Percentiles rank a stretch among this genome's conserved stretches.
Evolutionary conservation across 2,329 filamentous ascomycete genomes (phyloP).

Genomic region (Cytospora piceicola): DNA sequence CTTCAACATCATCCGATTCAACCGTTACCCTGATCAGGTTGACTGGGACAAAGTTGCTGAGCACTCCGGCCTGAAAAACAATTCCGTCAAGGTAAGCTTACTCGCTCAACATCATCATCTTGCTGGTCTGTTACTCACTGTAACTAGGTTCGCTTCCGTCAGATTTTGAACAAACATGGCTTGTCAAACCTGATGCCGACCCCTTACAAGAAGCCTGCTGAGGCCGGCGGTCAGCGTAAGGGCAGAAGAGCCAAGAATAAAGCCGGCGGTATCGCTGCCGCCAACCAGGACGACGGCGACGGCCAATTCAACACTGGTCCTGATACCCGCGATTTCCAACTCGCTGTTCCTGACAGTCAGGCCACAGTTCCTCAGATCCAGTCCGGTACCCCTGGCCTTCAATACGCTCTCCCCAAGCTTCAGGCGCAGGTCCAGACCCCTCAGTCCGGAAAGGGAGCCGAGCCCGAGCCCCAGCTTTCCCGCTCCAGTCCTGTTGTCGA

Average conservation of each 20-base stretch:
- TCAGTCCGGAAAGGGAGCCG: neutral
- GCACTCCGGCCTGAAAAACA: conserved; percentile 26
- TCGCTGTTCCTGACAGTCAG: too few relatives aligned
- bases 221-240: neutral
- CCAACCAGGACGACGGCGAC: neutral
- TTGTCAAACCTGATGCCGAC: neutral
- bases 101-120: neutral
- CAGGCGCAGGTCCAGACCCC: neutral
- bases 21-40: neutral
- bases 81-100: conserved; percentile 19
- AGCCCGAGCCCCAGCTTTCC: neutral
- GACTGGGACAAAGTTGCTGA: conserved; percentile 19
- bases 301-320: neutral
- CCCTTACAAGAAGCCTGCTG: neutral
- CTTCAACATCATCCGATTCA: conserved; percentile 29
- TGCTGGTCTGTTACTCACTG: neutral
- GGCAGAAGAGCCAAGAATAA: neutral
- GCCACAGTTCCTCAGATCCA: neutral
- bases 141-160: conserved; percentile 25
- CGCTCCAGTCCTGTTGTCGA: neutral
- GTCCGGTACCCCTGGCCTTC: too few relatives aligned
- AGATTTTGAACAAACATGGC: conserved; percentile 21
- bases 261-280: neutral
- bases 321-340: too few relatives aligned
- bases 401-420: neutral